Percentiles rank a stretch among this genome's conserved stretches.
Evolutionary conservation across 1,139 yeast species (phyloP).

Genomic region (Pichia sp.): DNA sequence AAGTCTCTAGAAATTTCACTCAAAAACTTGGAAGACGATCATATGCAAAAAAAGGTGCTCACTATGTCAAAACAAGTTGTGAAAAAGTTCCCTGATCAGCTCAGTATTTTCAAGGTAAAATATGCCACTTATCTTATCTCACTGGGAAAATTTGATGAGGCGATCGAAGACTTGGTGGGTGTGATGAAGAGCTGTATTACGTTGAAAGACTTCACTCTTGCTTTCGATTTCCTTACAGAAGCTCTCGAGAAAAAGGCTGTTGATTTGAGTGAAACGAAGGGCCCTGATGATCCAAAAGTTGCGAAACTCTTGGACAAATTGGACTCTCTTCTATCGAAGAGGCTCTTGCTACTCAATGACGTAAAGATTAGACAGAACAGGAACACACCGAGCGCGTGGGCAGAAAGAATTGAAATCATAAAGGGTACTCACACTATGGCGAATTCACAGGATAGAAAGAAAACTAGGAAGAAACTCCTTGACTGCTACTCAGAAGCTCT

Average conservation of each 20-base stretch:
- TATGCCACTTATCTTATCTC: constrained; percentile 44
- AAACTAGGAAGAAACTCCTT: constrained; percentile 37
- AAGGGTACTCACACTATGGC: constrained; percentile 20
- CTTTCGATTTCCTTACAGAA: constrained; percentile 60
- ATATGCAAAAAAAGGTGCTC: constrained; percentile 26
- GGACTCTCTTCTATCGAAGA: constrained; percentile 47
- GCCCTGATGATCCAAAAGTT: constrained; percentile 23
- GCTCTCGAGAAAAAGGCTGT: constrained; percentile 49
- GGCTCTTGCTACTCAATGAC: constrained; percentile 57
- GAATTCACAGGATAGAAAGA: constrained; percentile 12
- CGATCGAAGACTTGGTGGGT: constrained; percentile 42
- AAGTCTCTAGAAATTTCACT: constrained; percentile 29
- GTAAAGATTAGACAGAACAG: constrained; percentile 57
- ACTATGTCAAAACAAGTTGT: constrained; percentile 34
- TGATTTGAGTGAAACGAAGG: constrained; percentile 12
- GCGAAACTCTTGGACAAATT: constrained; percentile 43
- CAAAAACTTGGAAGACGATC: constrained; percentile 1
- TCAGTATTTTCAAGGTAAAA: constrained; percentile 42
- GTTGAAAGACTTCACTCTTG: constrained; percentile 52
- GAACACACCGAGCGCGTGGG: constrained; percentile 64
- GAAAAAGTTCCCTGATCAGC: constrained; percentile 53
- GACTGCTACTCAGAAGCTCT: constrained; percentile 63
- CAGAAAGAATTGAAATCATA: constrained; percentile 43
- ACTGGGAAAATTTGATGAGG: constrained; percentile 32
- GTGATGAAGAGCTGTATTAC: constrained; percentile 44